Evolutionary conservation across 1,284 basidiomycete genomes (phyloP).

Genomic region (Hortiboletus rubellus): DNA sequence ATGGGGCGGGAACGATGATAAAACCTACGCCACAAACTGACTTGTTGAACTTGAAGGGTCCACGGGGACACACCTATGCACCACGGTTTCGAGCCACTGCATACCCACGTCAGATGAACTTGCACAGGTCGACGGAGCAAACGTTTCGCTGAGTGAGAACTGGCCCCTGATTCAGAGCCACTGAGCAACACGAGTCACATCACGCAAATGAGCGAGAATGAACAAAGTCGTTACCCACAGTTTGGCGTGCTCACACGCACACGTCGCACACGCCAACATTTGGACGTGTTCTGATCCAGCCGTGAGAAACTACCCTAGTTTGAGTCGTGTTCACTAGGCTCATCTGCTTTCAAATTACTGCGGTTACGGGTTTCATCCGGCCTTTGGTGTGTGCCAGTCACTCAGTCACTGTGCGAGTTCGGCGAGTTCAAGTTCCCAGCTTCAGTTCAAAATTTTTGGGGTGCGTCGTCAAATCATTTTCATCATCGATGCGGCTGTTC

Average conservation of each 20-base stretch:
- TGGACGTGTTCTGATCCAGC: background rate
- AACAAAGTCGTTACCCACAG: constrained; percentile 1
- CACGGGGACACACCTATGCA: background rate
- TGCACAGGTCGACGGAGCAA: background rate
- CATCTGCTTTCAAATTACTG: constrained; percentile 3
- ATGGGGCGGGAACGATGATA: background rate
- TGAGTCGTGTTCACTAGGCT: background rate
- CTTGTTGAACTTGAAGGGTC: background rate
- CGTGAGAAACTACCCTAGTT: constrained; percentile 17
- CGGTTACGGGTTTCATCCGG: constrained; percentile 5
- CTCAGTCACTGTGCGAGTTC: too few species aligned
- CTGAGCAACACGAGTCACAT: background rate
- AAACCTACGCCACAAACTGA: background rate
- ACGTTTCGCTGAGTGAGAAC: constrained; percentile 11
- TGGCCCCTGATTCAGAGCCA: background rate
- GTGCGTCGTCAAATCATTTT: constrained; percentile 6
- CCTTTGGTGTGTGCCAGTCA: background rate
- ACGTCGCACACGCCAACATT: background rate
- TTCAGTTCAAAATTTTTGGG: constrained; percentile 17
- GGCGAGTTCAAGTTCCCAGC: constrained; percentile 14
- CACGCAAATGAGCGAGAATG: background rate
- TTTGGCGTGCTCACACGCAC: background rate
- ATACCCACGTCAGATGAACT: constrained; percentile 6
- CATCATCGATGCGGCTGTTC: background rate
- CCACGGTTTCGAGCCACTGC: background rate